These are phyloP conservation scores for Pseudopyrenochaeta lycopersici DNA, from an alignment of 2,329 filamentous ascomycete species.

Conservation along the genomic window DNA sequence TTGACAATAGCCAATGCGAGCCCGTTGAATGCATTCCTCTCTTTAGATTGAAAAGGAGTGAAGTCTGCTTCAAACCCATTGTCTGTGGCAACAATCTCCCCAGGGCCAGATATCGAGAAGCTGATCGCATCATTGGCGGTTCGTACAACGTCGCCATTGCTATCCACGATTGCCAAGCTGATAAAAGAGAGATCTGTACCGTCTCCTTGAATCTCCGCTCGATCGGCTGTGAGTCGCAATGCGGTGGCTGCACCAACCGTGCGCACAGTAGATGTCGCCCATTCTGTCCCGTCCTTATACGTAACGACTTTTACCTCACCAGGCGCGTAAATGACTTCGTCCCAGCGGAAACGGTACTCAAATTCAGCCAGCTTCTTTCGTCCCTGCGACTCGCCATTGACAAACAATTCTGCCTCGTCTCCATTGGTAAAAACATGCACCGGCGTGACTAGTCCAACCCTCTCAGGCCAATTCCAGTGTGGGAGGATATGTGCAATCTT, in stretches of 20 bases:
- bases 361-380: conserved; percentile 45
- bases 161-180: conserved; percentile 57
- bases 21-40: conserved; percentile 36
- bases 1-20: conserved; percentile 34
- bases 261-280: conserved; percentile 55
- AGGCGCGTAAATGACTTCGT: conserved; percentile 59
- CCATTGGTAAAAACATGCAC: conserved; percentile 64
- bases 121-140: conserved; percentile 53
- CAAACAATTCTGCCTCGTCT: conserved; percentile 64
- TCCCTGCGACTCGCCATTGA: conserved; percentile 61
- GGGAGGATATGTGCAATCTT: conserved; percentile 63
- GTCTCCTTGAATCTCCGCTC: conserved; percentile 49
- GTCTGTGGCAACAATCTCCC: conserved; percentile 50
- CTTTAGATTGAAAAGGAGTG: conserved; percentile 28
- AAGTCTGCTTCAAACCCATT: conserved; percentile 37
- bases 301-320: conserved; percentile 60
- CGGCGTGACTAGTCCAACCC: conserved; percentile 59
- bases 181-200: conserved; percentile 60
- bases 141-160: conserved; percentile 55
- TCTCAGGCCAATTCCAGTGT: conserved; percentile 64
- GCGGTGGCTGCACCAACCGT: conserved; percentile 54
- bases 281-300: conserved; percentile 58
- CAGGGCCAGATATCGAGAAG: conserved; percentile 56
- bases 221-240: conserved; percentile 54
- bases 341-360: conserved; percentile 64